Evolutionary conservation across 768 basidiomycete species (phyloP).

Genomic region (Amanita fuliginea): DNA sequence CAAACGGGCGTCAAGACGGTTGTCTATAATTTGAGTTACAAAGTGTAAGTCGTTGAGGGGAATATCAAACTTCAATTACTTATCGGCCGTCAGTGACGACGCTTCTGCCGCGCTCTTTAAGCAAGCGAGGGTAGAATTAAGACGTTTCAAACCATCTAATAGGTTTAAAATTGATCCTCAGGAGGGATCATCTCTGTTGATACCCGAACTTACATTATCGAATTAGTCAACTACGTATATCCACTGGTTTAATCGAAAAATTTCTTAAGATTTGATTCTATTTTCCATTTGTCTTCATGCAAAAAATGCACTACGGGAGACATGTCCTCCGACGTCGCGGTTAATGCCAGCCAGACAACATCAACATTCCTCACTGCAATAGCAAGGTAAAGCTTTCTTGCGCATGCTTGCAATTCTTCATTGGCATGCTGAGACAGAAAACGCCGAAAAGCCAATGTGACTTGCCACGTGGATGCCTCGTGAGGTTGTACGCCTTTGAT

Average conservation of each 20-base stretch:
- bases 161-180: slow-evolving; percentile 12
- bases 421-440: slow-evolving; percentile 63
- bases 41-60: slow-evolving; percentile 54
- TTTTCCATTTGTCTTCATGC: slow-evolving; percentile 51
- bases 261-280: slow-evolving; percentile 29
- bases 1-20: slow-evolving; percentile 89
- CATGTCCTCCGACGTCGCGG: slow-evolving; percentile 36
- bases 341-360: slow-evolving; percentile 74
- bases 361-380: slow-evolving; percentile 60
- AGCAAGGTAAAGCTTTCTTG: slow-evolving; percentile 51
- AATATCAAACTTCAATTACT: neutral
- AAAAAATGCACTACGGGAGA: slow-evolving; percentile 38
- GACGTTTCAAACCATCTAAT: slow-evolving; percentile 50
- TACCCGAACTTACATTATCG: slow-evolving; percentile 2
- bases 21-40: slow-evolving; percentile 91
- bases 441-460: slow-evolving; percentile 61
- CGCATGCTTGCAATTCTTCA: slow-evolving; percentile 61
- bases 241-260: slow-evolving; percentile 17
- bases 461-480: slow-evolving; percentile 72
- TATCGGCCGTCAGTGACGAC: slow-evolving; percentile 48
- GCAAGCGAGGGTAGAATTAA: slow-evolving; percentile 73
- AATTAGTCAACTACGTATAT: neutral
- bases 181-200: slow-evolving; percentile 8
- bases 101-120: slow-evolving; percentile 69
- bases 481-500: slow-evolving; percentile 56